phyloP scores from a whole-genome alignment of 495 filamentous ascomycete genomes.

The Evernia prunastri region DNA sequence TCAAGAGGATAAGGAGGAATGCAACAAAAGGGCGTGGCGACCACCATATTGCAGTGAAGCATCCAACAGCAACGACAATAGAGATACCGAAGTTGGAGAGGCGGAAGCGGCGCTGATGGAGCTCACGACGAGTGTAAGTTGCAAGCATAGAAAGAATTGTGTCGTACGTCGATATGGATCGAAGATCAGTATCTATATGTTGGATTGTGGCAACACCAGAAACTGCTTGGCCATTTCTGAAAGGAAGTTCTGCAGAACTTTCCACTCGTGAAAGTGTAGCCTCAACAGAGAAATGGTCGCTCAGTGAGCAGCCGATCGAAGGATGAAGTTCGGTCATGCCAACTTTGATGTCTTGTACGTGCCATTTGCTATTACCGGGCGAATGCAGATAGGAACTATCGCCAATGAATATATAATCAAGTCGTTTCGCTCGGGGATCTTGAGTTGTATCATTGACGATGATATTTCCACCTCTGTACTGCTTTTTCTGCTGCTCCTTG shows the following conservation, averaged over 20 bases:
- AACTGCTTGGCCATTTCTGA: slow-evolving; percentile 1
- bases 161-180: slow-evolving; percentile 58
- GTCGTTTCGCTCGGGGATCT: slow-evolving; percentile 70
- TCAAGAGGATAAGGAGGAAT: slow-evolving; percentile 74
- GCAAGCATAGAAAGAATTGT: slow-evolving; percentile 62
- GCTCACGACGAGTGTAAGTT: slow-evolving; percentile 61
- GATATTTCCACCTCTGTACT: slow-evolving; percentile 53
- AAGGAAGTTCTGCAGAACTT: slow-evolving; percentile 1
- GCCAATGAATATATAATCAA: slow-evolving; percentile 91
- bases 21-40: slow-evolving; percentile 63
- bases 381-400: slow-evolving; percentile 35
- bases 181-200: slow-evolving; percentile 2
- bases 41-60: slow-evolving; percentile 81
- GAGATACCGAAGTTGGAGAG: slow-evolving; percentile 65
- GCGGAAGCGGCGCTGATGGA: slow-evolving; percentile 60
- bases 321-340: slow-evolving; percentile 83
- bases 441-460: slow-evolving; percentile 49
- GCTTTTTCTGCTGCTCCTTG: slow-evolving; percentile 50
- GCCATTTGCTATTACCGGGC: slow-evolving; percentile 44
- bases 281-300: slow-evolving; percentile 88
- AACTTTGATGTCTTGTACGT: slow-evolving; percentile 59
- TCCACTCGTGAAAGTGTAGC: slow-evolving; percentile 42
- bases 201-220: not conserved
- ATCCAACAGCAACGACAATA: slow-evolving; percentile 58
- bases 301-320: slow-evolving; percentile 71